phyloP scores from a whole-genome alignment of 768 basidiomycete genomes.

The Phlebiopsis gigantea region DNA sequence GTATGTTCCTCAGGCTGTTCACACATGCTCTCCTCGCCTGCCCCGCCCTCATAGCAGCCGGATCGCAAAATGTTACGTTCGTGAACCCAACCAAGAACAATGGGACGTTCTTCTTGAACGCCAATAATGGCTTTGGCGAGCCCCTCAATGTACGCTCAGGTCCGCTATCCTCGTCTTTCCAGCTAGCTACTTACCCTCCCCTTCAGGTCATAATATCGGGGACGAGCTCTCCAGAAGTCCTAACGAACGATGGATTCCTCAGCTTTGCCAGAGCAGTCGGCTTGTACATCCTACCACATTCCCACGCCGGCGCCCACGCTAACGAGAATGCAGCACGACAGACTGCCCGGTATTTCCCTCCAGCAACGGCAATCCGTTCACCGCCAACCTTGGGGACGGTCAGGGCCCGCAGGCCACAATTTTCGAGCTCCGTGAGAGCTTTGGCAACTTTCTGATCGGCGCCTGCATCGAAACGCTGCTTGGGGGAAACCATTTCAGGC shows the following conservation, averaged over 20 bases:
- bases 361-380: conserved; percentile 26
- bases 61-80: not conserved
- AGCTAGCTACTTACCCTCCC: not conserved
- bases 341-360: conserved; percentile 34
- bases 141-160: conserved; percentile 36
- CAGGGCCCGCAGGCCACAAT: conserved; percentile 38
- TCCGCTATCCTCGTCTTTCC: not conserved
- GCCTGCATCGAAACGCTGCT: conserved; percentile 39
- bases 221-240: conserved; percentile 47
- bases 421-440: conserved; percentile 38
- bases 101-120: conserved; percentile 38
- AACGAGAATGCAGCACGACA: conserved; percentile 2
- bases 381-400: conserved; percentile 44
- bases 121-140: conserved; percentile 30
- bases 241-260: conserved; percentile 48
- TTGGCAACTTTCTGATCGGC: conserved; percentile 26
- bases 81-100: conserved; percentile 10
- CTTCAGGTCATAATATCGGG: conserved; percentile 58
- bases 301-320: not conserved
- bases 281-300: conserved; percentile 37
- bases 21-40: not conserved
- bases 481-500: conserved; percentile 47
- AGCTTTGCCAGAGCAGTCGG: conserved; percentile 58
- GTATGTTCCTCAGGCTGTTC: not conserved
- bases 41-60: not conserved